phyloP scores from a whole-genome alignment of 352 stramenopile genomes.

The Halophytophthora polymorphica region DNA sequence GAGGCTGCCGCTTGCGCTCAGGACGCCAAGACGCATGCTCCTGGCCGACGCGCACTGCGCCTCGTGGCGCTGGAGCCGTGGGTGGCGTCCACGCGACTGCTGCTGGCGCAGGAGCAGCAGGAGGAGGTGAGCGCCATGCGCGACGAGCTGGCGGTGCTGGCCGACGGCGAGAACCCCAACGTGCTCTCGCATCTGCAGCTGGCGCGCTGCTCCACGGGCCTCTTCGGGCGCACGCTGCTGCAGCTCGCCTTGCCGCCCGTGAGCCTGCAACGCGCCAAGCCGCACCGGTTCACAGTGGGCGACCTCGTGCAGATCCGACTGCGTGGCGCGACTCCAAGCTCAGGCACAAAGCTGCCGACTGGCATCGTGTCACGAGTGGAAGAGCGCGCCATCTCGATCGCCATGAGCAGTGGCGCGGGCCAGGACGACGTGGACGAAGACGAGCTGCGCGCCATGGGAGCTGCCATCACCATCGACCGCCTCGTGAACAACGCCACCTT shows the following conservation, averaged over 20 bases:
- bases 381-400: constrained; percentile 57
- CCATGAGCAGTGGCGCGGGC: constrained; percentile 34
- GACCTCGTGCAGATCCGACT: constrained; percentile 82
- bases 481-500: constrained; percentile 88
- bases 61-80: constrained; percentile 52
- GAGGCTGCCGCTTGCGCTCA: no score
- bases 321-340: constrained; percentile 18
- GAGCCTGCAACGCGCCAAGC: constrained; percentile 44
- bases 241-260: constrained; percentile 46
- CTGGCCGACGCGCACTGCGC: background rate
- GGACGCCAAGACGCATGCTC: constrained; percentile 3
- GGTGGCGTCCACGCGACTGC: constrained; percentile 35
- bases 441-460: constrained; percentile 24
- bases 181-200: constrained; percentile 56
- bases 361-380: constrained; percentile 67
- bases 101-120: constrained; percentile 61
- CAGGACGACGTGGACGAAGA: constrained; percentile 62
- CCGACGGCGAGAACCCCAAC: constrained; percentile 63
- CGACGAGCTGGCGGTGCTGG: constrained; percentile 48
- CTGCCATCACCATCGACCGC: constrained; percentile 63
- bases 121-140: constrained; percentile 60
- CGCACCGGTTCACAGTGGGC: constrained; percentile 80
- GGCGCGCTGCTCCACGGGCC: constrained; percentile 37
- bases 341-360: constrained; percentile 27
- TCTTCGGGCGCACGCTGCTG: constrained; percentile 70